Conservation (phyloP, 1,139 yeast species). For the Kurtzmaniella quercitrusa region DNA sequence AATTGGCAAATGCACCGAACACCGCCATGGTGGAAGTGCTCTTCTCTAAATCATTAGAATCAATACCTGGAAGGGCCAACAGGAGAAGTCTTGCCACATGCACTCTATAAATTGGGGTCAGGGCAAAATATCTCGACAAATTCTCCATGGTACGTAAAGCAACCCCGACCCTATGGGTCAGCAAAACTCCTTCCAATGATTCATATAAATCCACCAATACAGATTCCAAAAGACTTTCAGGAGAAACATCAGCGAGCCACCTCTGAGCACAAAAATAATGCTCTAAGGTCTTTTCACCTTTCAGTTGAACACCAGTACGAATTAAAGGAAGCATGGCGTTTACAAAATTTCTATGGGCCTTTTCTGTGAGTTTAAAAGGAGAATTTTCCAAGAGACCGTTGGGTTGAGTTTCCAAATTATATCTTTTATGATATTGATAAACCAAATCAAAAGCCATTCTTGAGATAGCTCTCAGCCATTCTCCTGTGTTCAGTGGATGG, state of each 20-base stretch:
- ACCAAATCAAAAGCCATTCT: conserved; percentile 55
- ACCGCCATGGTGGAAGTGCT: conserved; percentile 68
- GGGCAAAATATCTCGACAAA: conserved; percentile 64
- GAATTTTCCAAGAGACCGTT: conserved; percentile 40
- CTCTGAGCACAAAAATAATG: conserved; percentile 61
- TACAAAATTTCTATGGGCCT: conserved; percentile 48
- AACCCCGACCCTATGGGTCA: conserved; percentile 75
- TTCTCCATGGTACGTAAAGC: conserved; percentile 68
- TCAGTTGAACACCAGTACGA: conserved; percentile 76
- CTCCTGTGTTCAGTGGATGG: conserved; percentile 88
- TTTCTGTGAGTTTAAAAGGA: conserved; percentile 46
- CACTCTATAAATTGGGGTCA: conserved; percentile 62
- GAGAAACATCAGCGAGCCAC: conserved; percentile 59
- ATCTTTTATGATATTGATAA: conserved; percentile 57
- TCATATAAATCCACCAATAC: conserved; percentile 77
- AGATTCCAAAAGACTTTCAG: conserved; percentile 58
- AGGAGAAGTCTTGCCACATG: conserved; percentile 74
- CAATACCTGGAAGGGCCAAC: conserved; percentile 76
- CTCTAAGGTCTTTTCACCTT: conserved; percentile 53
- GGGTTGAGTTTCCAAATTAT: conserved; percentile 40
- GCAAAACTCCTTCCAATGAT: conserved; percentile 74
- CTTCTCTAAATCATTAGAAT: conserved; percentile 78
- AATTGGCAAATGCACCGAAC: conserved; percentile 67
- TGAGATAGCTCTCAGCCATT: conserved; percentile 75
- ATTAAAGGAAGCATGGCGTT: conserved; percentile 55